A percentile compares a stretch with the other conserved stretches of the same genome.
Evolutionary conservation across 2,329 filamentous ascomycete genomes (phyloP).

Genomic region (Colletotrichum limetticola): DNA sequence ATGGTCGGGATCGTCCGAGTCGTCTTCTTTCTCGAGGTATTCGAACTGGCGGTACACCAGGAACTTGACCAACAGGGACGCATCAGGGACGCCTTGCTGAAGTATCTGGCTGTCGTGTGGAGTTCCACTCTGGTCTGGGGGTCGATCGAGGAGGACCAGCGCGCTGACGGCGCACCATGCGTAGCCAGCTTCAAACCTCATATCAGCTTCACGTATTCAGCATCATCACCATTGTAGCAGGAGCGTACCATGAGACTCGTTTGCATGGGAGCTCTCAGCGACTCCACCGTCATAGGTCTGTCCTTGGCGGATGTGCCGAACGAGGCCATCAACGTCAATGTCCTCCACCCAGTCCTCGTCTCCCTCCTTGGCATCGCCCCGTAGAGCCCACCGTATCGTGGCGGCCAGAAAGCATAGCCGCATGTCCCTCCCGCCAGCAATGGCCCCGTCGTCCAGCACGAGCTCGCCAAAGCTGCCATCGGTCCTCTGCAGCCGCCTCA

Average conservation of each 20-base stretch:
- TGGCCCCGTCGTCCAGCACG: conserved; percentile 63
- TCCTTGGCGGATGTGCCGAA: conserved; percentile 75
- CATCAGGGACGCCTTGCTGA: conserved; percentile 48
- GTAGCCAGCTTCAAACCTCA: conserved; percentile 75
- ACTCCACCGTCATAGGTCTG: conserved; percentile 88
- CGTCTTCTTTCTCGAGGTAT: conserved; percentile 61
- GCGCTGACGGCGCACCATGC: conserved; percentile 89
- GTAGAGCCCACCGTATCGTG: conserved; percentile 83
- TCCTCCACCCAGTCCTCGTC: conserved; percentile 71
- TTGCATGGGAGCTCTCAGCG: conserved; percentile 74
- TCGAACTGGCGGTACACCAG: conserved; percentile 73
- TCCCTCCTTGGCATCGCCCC: conserved; percentile 65
- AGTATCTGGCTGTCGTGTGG: conserved; percentile 45
- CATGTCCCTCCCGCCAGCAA: conserved; percentile 86
- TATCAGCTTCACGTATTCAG: conserved; percentile 21
- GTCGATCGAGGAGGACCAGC: conserved; percentile 77
- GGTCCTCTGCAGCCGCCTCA: conserved; percentile 77
- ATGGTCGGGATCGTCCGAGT: conserved; percentile 50
- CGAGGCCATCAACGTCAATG: conserved; percentile 77
- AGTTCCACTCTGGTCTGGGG: conserved; percentile 52
- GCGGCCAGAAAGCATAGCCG: conserved; percentile 89
- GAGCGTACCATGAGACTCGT: conserved; percentile 81
- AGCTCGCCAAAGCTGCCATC: conserved; percentile 95
- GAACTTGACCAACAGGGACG: conserved; percentile 57
- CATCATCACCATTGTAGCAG: background rate